Conservation (phyloP, 306 rosid genomes). For the Fagus sylvatica region DNA sequence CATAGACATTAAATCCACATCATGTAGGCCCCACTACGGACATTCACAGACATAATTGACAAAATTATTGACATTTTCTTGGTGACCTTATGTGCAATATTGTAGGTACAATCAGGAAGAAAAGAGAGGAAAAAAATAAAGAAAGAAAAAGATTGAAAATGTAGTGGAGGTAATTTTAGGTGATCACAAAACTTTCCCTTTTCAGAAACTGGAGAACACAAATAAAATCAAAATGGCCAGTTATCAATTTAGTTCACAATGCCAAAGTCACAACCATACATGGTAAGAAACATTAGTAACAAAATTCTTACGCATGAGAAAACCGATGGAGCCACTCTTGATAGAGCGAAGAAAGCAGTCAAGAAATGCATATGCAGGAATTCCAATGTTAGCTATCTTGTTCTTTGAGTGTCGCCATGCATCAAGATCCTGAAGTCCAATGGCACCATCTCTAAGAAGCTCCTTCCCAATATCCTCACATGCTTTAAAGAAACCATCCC, state of each 20-base stretch:
- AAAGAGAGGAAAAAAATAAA: too few species aligned
- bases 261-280: background rate
- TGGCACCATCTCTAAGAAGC: constrained; percentile 20
- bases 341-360: constrained; percentile 25
- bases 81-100: too few species aligned
- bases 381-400: constrained; percentile 22
- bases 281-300: background rate
- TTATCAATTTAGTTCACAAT: background rate
- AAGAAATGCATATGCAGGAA: constrained; percentile 26
- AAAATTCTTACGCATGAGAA: constrained; percentile 26
- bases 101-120: too few species aligned
- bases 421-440: constrained; percentile 21
- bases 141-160: too few species aligned
- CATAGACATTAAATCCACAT: too few species aligned
- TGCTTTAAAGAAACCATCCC: constrained; percentile 17
- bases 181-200: too few species aligned
- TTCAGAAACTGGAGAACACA: too few species aligned
- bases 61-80: too few species aligned
- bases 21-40: too few species aligned
- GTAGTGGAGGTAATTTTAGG: too few species aligned
- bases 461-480: constrained; percentile 27
- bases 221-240: too few species aligned
- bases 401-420: constrained; percentile 19
- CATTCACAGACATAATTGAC: too few species aligned
- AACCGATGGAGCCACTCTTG: constrained; percentile 15